phyloP scores from a whole-genome alignment of 148 eudicot genomes.

The Chenopodium berlandieri region DNA sequence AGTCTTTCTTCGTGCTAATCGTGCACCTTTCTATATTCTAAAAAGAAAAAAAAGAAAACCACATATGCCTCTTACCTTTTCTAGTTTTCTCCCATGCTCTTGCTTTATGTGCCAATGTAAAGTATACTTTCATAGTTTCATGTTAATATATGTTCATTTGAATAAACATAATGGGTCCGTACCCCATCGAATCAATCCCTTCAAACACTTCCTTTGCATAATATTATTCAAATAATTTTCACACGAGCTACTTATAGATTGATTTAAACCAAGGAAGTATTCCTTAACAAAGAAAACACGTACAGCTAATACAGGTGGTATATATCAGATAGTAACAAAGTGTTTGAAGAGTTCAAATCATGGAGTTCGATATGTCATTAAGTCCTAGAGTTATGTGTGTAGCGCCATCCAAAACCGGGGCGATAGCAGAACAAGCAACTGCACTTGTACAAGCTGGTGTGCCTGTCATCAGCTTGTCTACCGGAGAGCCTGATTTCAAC shows the following conservation, averaged over 20 bases:
- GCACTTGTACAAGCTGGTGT: conserved; percentile 78
- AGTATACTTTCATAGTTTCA: not conserved
- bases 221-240: not conserved
- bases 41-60: no score
- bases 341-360: not conserved
- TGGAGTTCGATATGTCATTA: conserved; percentile 51
- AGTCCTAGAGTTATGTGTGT: conserved; percentile 69
- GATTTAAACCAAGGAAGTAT: not conserved
- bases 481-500: conserved; percentile 77
- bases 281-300: not conserved
- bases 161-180: no score
- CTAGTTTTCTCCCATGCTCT: no score
- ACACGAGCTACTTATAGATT: not conserved
- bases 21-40: no score
- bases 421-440: conserved; percentile 67
- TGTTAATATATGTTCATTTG: not conserved
- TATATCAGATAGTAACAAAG: not conserved
- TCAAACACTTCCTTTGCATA: not conserved
- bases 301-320: not conserved
- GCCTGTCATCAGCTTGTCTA: conserved; percentile 64
- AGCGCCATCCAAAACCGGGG: conserved; percentile 72
- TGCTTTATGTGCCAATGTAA: no score
- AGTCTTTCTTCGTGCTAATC: no score
- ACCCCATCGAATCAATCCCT: not conserved
- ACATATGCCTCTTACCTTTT: no score